These are phyloP conservation scores for Irpex sp. DNA, from an alignment of 1,284 basidiomycete genomes.

Conservation along the genomic window DNA sequence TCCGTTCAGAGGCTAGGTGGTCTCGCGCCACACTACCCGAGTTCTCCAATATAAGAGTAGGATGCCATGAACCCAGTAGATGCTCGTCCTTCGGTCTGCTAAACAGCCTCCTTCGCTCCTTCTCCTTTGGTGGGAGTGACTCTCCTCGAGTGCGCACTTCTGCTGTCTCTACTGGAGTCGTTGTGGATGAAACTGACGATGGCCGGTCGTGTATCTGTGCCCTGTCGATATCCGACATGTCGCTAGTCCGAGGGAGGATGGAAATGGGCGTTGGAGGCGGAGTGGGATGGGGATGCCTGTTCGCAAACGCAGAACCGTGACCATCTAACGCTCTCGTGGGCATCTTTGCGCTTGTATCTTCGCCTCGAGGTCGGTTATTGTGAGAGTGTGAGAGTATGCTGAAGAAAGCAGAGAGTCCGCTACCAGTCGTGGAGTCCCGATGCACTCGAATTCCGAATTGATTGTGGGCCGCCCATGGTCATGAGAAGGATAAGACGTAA, in stretches of 20 bases:
- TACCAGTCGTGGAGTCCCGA: background rate
- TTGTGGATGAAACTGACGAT: background rate
- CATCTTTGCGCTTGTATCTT: background rate
- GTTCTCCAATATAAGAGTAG: constrained; percentile 44
- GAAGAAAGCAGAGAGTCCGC: background rate
- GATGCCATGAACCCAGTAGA: constrained; percentile 14
- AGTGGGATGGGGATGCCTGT: background rate
- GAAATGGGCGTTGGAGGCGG: background rate
- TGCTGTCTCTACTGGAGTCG: too few relatives aligned
- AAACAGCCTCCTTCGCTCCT: background rate
- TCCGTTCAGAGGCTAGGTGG: constrained; percentile 54
- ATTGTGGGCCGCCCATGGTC: background rate
- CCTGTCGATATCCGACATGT: background rate
- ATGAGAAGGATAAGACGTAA: background rate
- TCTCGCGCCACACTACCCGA: constrained; percentile 59
- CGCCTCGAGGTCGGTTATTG: background rate
- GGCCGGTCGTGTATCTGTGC: background rate
- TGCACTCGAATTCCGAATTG: background rate
- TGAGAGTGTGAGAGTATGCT: background rate
- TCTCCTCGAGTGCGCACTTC: too few relatives aligned
- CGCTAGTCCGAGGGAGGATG: background rate
- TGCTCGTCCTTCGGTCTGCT: background rate
- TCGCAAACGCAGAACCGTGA: background rate
- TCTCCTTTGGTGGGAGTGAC: background rate
- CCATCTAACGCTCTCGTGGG: too few relatives aligned